Evolutionary conservation across 2,329 filamentous ascomycete species (phyloP).

Genomic region (Hirsutella thompsonii): DNA sequence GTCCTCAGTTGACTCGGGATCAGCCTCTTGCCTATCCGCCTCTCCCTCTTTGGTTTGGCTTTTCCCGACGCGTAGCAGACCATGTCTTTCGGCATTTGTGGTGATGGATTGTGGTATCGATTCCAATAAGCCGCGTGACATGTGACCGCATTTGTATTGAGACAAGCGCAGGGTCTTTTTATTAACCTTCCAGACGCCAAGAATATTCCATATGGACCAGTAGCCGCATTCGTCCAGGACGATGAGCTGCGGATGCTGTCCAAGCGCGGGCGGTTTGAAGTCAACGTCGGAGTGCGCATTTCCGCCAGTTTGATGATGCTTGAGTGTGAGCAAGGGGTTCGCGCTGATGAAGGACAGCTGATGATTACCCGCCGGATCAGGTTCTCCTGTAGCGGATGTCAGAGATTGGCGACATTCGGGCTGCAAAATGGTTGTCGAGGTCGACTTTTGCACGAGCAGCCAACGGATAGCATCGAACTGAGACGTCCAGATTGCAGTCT

Average conservation of each 20-base stretch:
- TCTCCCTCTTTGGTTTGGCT: constrained; percentile 5
- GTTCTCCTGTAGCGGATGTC: constrained; percentile 10
- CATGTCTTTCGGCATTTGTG: constrained; percentile 24
- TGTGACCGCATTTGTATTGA: constrained; percentile 28
- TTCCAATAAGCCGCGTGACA: constrained; percentile 23
- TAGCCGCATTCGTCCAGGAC: constrained; percentile 51
- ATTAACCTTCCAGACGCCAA: constrained; percentile 20
- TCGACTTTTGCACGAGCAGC: constrained; percentile 40
- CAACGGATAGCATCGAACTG: constrained; percentile 29
- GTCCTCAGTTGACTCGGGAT: constrained; percentile 1
- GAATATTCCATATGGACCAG: constrained; percentile 57
- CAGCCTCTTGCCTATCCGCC: constrained; percentile 7
- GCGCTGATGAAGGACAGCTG: constrained; percentile 38
- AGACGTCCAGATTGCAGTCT: constrained; percentile 28
- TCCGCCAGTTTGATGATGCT: constrained; percentile 37
- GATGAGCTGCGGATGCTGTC: constrained; percentile 46
- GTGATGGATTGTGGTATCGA: constrained; percentile 17
- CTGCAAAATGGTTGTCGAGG: constrained; percentile 36
- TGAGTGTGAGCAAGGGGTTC: constrained; percentile 41
- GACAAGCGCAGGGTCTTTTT: constrained; percentile 20
- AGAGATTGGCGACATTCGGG: constrained; percentile 33
- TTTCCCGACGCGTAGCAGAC: constrained; percentile 28
- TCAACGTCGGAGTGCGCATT: constrained; percentile 46
- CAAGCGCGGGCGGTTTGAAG: constrained; percentile 41
- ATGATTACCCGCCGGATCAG: constrained; percentile 7